Evolutionary conservation across 228 moss, liverwort and hornwort genomes (phyloP), one percentile per base, ranked within the genome.

Genomic region (Sphagnum fallax): DNA sequence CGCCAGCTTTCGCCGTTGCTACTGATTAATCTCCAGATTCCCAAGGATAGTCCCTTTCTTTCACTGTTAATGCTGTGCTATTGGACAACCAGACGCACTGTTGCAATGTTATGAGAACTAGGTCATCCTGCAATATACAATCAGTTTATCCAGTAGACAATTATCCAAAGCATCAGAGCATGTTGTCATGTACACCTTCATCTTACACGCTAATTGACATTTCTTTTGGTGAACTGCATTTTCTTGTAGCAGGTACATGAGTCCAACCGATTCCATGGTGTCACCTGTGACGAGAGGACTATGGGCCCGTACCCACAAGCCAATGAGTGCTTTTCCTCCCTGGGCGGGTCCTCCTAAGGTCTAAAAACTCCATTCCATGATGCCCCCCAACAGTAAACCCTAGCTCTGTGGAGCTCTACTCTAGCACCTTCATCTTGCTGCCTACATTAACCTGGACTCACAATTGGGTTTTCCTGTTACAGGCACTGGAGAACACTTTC

Each of bases 261-360:
- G 93, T 74, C 97, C 97, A 61, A 97, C 97, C 12, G 97, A 97
- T 71, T 80, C 91, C 47, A 78, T 97, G 78, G 82, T 97, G 47
- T 97, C 97, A 48, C 97, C 97, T 12, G 87, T 97, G 5, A 88
- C 93, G 8, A 91, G 86, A 75, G 90, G 97, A 47, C 70, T 97
- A 74, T 87, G 93, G 8, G 84, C 87, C 4, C 82, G 91, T 6
- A 97, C 82, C 70, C 89, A 89, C 71, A 91, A 87, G 69, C 93
- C 97, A 13, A 80, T 88, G 61, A 73, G 90, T 32, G 78, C 90
- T 12, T 70, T 93, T 32, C 88, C 90, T 32, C 90, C 91, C 9
- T 55, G 9, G 8, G 79, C 85, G 75, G 96, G 84, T 61, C 90
- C 93, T 47, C 87, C 97, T 5, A 97, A 93, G 91, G 96, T 85